A percentile compares a stretch with the other conserved stretches of the same genome.
Evolutionary conservation across 192 early-diverging fungal species (phyloP).

Genomic region (Ambispora gerdemannii): DNA sequence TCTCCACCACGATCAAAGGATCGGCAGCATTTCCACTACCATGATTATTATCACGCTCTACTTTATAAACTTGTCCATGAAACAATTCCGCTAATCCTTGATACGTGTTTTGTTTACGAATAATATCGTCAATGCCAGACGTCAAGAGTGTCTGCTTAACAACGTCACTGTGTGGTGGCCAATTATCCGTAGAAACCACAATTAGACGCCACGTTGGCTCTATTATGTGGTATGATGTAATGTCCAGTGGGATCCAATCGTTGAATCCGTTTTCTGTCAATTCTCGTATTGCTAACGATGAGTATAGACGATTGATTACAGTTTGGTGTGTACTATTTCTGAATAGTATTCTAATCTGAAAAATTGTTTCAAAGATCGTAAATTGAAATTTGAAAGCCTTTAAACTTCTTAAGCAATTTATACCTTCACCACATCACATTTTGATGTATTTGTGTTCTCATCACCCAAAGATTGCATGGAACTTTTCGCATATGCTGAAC

Average conservation of each 20-base stretch:
- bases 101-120: background rate
- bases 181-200: background rate
- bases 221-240: background rate
- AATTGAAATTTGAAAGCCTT: background rate
- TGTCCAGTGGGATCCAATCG: slow-evolving; percentile 24
- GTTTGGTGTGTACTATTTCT: background rate
- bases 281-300: background rate
- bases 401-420: background rate
- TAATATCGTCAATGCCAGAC: background rate
- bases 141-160: background rate
- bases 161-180: background rate
- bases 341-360: slow-evolving; percentile 12
- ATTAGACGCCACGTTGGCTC: background rate
- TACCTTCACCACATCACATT: background rate
- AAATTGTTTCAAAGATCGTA: background rate
- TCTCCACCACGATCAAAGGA: background rate
- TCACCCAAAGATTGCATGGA: background rate
- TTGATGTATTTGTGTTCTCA: background rate
- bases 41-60: background rate
- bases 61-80: background rate
- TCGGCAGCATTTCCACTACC: background rate
- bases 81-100: background rate
- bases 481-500: background rate
- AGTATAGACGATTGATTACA: background rate
- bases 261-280: slow-evolving; percentile 15